phyloP scores from a whole-genome alignment of 768 basidiomycete species.

The Cystoderma amianthinum region DNA sequence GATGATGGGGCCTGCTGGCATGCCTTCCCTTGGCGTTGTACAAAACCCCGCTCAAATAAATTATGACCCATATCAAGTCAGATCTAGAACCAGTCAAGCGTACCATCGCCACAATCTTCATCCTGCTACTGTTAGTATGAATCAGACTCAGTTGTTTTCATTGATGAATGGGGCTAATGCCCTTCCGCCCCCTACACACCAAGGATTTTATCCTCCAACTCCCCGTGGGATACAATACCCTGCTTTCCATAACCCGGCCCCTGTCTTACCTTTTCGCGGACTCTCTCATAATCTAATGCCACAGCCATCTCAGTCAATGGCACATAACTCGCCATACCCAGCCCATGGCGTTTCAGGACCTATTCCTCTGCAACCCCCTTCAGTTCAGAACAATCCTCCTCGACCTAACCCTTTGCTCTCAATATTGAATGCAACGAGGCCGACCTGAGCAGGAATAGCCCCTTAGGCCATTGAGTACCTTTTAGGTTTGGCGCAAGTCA shows the following conservation, averaged over 20 bases:
- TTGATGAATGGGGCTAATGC: constrained; percentile 30
- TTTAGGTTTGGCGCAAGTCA: neutral
- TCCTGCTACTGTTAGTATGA: constrained; percentile 41
- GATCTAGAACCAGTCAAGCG: constrained; percentile 42
- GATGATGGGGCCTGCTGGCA: too few relatives aligned
- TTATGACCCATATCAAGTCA: constrained; percentile 32
- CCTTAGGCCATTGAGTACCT: neutral
- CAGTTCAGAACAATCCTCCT: too few relatives aligned
- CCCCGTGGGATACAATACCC: constrained; percentile 1
- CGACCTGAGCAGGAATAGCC: neutral
- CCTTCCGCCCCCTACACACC: constrained; percentile 10
- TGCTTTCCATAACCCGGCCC: neutral
- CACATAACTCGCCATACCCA: constrained; percentile 3
- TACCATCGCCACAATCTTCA: constrained; percentile 25
- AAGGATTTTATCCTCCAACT: constrained; percentile 1
- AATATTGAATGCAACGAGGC: constrained; percentile 6
- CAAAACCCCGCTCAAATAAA: neutral
- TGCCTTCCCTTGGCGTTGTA: neutral
- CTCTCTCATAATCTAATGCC: neutral
- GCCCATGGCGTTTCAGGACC: too few relatives aligned
- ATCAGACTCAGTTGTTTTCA: constrained; percentile 40
- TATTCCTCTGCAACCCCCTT: too few relatives aligned
- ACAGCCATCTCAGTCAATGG: neutral
- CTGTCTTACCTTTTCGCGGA: neutral
- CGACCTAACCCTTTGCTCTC: constrained; percentile 7